These are phyloP conservation scores for Chamaenerion angustifolium DNA, from an alignment of 345 rosid genomes.

Conservation along the genomic window DNA sequence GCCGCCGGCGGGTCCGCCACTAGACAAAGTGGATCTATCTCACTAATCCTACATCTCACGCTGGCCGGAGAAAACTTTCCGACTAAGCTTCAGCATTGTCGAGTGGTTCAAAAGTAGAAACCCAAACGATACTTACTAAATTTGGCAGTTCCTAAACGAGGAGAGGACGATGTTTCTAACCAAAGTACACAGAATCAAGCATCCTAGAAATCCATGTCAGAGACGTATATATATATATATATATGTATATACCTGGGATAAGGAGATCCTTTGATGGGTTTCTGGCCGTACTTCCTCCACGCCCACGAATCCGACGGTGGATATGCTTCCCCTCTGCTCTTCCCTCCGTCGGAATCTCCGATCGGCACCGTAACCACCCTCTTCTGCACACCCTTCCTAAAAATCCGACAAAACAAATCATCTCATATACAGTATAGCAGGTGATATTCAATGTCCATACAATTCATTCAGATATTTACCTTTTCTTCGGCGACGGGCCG, in stretches of 20 bases:
- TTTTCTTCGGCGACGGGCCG: slow-evolving; percentile 36
- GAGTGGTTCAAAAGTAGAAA: no score
- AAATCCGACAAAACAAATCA: no score
- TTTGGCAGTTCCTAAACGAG: no score
- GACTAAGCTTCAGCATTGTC: no score
- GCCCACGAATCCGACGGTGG: slow-evolving; percentile 82
- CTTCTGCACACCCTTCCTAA: slow-evolving; percentile 35
- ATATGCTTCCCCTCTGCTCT: slow-evolving; percentile 43
- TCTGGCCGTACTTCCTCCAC: slow-evolving; percentile 78
- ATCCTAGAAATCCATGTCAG: background rate
- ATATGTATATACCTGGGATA: slow-evolving; percentile 41
- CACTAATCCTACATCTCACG: no score
- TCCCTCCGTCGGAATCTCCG: slow-evolving; percentile 39
- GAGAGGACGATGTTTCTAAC: no score
- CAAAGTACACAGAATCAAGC: background rate
- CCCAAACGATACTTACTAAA: no score
- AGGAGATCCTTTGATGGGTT: slow-evolving; percentile 75
- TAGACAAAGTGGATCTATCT: no score
- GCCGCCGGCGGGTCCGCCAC: no score
- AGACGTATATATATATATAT: background rate
- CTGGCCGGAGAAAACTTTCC: no score
- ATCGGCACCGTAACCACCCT: slow-evolving; percentile 58
- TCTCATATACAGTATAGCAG: background rate
- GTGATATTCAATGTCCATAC: background rate
- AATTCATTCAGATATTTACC: slow-evolving; percentile 18